These are phyloP conservation scores for Psophocarpus tetragonolobus DNA, from an alignment of 306 rosid genomes.

Conservation along the genomic window DNA sequence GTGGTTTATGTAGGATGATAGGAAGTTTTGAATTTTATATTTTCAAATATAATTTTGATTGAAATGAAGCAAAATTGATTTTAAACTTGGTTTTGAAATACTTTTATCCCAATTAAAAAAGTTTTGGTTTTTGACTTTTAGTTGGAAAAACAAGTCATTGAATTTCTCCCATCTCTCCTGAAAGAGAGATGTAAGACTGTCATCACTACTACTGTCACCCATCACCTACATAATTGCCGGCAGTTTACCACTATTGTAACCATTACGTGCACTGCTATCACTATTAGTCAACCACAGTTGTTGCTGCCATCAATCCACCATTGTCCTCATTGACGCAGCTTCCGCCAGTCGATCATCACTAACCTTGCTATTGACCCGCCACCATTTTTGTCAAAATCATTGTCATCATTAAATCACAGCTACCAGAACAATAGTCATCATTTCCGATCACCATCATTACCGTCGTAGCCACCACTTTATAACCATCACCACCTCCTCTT, in stretches of 20 bases:
- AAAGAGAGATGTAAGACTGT: neutral
- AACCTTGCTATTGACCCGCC: neutral
- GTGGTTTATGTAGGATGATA: neutral
- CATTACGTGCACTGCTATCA: neutral
- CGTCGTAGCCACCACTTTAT: neutral
- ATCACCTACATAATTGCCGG: neutral
- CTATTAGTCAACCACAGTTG: neutral
- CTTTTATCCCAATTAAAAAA: neutral
- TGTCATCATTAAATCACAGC: neutral
- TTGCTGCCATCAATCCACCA: neutral
- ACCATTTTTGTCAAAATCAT: neutral
- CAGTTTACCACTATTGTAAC: neutral
- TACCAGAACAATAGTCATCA: neutral
- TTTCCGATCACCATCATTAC: too few relatives aligned
- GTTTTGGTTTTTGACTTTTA: neutral
- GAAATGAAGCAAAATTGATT: neutral
- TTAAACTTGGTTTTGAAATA: neutral
- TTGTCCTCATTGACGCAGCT: neutral
- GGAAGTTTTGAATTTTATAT: neutral
- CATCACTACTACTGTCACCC: neutral
- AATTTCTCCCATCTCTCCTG: neutral
- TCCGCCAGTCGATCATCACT: neutral
- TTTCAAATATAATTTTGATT: neutral
- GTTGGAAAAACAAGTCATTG: neutral
- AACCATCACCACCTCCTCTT: neutral